Evolutionary conservation across 371 early-diverging fungal genomes (phyloP).

Genomic region (Mycotypha africana): DNA sequence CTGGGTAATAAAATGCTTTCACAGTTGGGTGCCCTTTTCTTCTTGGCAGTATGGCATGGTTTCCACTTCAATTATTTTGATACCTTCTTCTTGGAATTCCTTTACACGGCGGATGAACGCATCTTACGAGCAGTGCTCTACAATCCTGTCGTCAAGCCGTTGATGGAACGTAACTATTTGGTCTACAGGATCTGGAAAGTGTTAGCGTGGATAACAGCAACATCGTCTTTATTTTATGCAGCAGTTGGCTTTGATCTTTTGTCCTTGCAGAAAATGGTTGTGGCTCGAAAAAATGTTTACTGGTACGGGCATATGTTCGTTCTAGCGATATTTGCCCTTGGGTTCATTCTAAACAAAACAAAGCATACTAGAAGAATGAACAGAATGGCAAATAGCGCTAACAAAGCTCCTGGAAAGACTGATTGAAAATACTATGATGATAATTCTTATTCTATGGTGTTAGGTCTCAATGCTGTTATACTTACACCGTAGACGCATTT

Average conservation of each 20-base stretch:
- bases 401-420: too few species aligned
- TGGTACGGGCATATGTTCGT: constrained; percentile 26
- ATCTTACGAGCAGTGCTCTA: constrained; percentile 1
- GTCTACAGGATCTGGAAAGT: constrained; percentile 16
- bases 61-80: constrained; percentile 56
- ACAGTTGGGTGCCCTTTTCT: constrained; percentile 47
- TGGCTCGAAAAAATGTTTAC: constrained; percentile 28
- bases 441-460: too few species aligned
- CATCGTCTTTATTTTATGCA: constrained; percentile 15
- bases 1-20: constrained; percentile 60
- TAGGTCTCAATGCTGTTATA: too few species aligned
- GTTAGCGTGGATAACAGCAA: constrained; percentile 23
- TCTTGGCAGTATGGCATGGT: constrained; percentile 72
- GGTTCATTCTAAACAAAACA: background rate
- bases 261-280: constrained; percentile 16
- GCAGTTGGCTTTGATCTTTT: constrained; percentile 36
- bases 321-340: constrained; percentile 5
- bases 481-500: too few species aligned
- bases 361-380: too few species aligned
- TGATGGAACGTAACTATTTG: constrained; percentile 8
- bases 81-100: constrained; percentile 58
- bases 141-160: constrained; percentile 13
- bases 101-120: constrained; percentile 26
- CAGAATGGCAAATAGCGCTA: too few species aligned
- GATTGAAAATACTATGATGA: too few species aligned